Base-by-base conservation (phyloP, 305 asterid genomes). In the Fraxinus albicans region DNA sequence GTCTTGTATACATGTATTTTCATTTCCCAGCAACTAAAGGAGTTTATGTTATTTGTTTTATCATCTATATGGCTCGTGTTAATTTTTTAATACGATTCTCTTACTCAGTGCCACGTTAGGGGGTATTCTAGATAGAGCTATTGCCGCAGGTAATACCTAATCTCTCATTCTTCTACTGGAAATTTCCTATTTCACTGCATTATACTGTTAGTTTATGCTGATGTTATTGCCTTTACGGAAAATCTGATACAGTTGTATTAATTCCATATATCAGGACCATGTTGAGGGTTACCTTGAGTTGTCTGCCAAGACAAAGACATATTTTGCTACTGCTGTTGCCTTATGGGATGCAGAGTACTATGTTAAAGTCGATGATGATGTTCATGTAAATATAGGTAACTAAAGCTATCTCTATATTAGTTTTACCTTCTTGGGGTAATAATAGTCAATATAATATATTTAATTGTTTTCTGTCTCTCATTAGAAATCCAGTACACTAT, bases 261-360 rank as follows among this genome's bases (percentile, higher is more conserved):
- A 23, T 83, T 75, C 38, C 50, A 58, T 79, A 23, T 81, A 72
- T 78, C 88, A 96, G 99, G 94, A 94, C 81, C 99, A 96, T 77
- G 95, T 96, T 7, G 99, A 96, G 90, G 99, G 98, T n/a, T 96
- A 96, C 84, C 98, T 94, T 12, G 98, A 94, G 90, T 81, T 96
- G 79, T 96, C 98, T n/a, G 99, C 99, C 50, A 96, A 96, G 90
- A 96, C 99, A 36, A 94, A 89, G 90, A 58, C 91, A 50, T 96
- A 94, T 88, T 96, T 96, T 77, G 90, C 97, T 35, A 88, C 94
- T 38, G 98, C 99, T 50, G 96, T 92, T 82, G 83, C 94, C 31
- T 55, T 88, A 83, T 96, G 97, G 96, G 98, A 93, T 85, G 99
- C 99, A 21, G 99, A 94, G 89, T 96, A 91, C 90, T 96, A 96